Evolutionary conservation across 345 rosid species (phyloP).

Genomic region (Acer negundo): DNA sequence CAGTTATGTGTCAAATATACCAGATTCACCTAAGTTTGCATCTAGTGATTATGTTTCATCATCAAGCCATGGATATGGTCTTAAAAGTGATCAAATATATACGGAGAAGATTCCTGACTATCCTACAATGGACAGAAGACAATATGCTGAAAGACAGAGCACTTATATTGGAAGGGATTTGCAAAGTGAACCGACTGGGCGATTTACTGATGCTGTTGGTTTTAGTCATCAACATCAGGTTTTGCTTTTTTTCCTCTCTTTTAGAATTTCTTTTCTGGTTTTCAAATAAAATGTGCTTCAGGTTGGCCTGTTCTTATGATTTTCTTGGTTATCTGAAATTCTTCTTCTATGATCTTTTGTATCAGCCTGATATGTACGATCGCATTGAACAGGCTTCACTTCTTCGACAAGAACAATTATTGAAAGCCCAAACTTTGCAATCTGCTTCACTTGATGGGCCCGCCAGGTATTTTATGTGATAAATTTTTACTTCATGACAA

Average conservation of each 20-base stretch:
- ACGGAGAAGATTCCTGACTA: slow-evolving; percentile 77
- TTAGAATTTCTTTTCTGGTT: not conserved
- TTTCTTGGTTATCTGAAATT: slow-evolving; percentile 7
- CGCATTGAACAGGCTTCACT: slow-evolving; percentile 79
- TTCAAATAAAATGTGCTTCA: not conserved
- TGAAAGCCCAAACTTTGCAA: slow-evolving; percentile 73
- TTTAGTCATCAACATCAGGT: slow-evolving; percentile 88
- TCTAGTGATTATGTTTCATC: slow-evolving; percentile 68
- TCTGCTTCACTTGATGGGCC: slow-evolving; percentile 71
- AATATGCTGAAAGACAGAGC: slow-evolving; percentile 69
- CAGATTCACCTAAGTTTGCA: slow-evolving; percentile 81
- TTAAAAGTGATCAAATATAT: slow-evolving; percentile 68
- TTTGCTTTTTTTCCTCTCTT: slow-evolving; percentile 12
- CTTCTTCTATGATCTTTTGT: slow-evolving; percentile 17
- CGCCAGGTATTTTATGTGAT: slow-evolving; percentile 60
- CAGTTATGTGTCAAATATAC: slow-evolving; percentile 56
- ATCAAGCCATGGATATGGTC: slow-evolving; percentile 71
- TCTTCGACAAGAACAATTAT: slow-evolving; percentile 79
- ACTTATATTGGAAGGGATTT: slow-evolving; percentile 72
- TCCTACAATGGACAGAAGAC: slow-evolving; percentile 68
- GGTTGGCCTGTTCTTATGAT: not conserved
- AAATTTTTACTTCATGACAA: slow-evolving; percentile 7
- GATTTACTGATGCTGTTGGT: slow-evolving; percentile 70
- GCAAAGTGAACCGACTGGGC: slow-evolving; percentile 62
- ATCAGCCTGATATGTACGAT: slow-evolving; percentile 72